These are phyloP conservation scores for Talaromyces sp. DNA, from an alignment of 2,329 filamentous ascomycete genomes.

Conservation along the genomic window DNA sequence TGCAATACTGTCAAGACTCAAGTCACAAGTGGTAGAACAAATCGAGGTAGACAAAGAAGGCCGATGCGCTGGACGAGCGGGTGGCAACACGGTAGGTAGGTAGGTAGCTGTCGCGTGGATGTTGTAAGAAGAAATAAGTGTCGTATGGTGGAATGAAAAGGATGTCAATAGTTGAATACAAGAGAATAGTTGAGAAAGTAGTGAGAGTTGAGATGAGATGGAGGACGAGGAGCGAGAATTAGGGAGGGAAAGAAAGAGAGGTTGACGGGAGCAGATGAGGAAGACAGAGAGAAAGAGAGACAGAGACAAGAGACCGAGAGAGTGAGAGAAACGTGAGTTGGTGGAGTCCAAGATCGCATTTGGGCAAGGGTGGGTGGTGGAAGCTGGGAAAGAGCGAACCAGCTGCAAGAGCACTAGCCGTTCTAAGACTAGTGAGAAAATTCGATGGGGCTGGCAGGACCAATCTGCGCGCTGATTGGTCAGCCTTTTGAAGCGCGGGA, in stretches of 20 bases:
- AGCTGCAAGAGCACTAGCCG: background rate
- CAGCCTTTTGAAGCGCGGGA: background rate
- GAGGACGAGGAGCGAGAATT: constrained; percentile 1
- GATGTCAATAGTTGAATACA: background rate
- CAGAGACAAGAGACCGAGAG: constrained; percentile 17
- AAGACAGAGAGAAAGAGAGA: constrained; percentile 15
- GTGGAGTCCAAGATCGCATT: constrained; percentile 4
- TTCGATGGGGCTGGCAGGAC: background rate
- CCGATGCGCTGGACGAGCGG: background rate
- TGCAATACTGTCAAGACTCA: background rate
- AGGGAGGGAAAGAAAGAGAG: constrained; percentile 11
- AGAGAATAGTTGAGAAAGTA: background rate
- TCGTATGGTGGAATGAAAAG: background rate
- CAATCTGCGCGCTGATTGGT: constrained; percentile 10
- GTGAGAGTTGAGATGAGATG: constrained; percentile 14
- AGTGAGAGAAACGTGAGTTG: constrained; percentile 16
- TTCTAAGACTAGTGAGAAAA: background rate
- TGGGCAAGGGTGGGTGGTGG: constrained; percentile 10
- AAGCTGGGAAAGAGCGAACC: constrained; percentile 8
- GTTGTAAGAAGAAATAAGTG: constrained; percentile 11
- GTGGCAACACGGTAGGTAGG: constrained; percentile 16
- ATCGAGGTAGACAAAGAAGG: background rate
- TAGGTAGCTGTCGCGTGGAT: constrained; percentile 16
- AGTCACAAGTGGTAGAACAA: background rate
- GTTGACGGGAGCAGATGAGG: constrained; percentile 13